Base-by-base conservation (phyloP, 1,284 basidiomycete genomes). In the Fomitopsis schrenkii region DNA sequence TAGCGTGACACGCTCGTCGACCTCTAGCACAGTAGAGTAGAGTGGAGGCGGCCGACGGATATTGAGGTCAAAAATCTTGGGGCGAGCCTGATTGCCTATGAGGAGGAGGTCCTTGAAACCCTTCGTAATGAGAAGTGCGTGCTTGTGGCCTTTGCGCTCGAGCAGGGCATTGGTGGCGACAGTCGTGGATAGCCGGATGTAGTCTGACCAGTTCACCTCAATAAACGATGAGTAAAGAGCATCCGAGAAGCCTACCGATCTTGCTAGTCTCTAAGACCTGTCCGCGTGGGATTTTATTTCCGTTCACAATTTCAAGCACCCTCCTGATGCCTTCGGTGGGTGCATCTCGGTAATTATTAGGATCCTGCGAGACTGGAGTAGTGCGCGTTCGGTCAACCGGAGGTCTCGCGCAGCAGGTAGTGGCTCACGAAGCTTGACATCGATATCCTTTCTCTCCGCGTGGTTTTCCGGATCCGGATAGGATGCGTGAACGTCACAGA, bases 111-210 rank as follows among this genome's bases (percentile, higher is more conserved):
- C 96, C 69, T 87, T 88, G 81, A 97, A 98, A 0, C 94, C 96
- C 66, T 88, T 88, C 0, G 96, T 98, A 70, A 96, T 97, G 19
- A 98, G 77, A 26, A 99, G 80, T 0, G 95, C 97, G 63, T 97
- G 94, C 65, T 88, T 87, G 69, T 94, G 88, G 0, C 97, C 97
- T 72, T 95, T 96, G 42, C 97, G 87, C 72, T 98, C 97, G 5
- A 99, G 83, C 0, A 99, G 82, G 0, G 97, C 96, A 68, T 98
- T 99, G 17, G 97, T 99, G 0, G 94, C 97, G 2, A 98, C 95
- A 0, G 97, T 99, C 0, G 97, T 98, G 0, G 93, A 95, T 3
- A 98, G 80, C 17, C 95, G 86, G 64, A 97, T 95, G 72, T 94
- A 95, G 68, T 97, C 95, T 95, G 62, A 3, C 12, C 12, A 33